phyloP scores from a whole-genome alignment of 2,329 filamentous ascomycete species.

The Pseudogymnoascus verrucosus region DNA sequence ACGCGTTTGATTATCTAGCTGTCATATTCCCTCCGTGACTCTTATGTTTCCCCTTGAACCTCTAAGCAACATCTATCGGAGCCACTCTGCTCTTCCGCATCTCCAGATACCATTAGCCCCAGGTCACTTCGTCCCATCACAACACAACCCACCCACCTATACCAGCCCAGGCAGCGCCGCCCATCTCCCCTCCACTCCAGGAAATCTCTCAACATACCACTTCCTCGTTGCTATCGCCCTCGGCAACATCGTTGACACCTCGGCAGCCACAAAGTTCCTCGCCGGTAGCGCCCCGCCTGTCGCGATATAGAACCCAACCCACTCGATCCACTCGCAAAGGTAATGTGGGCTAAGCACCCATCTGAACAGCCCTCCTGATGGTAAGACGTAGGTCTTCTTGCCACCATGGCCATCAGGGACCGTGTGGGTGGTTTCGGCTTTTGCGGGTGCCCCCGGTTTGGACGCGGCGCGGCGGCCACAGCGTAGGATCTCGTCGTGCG shows the following conservation, averaged over 20 bases:
- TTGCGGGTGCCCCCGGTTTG: constrained; percentile 20
- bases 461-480: constrained; percentile 70
- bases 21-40: background rate
- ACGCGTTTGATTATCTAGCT: background rate
- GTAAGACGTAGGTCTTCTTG: constrained; percentile 81
- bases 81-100: background rate
- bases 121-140: background rate
- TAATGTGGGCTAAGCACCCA: constrained; percentile 88
- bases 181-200: constrained; percentile 65
- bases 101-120: background rate
- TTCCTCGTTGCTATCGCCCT: constrained; percentile 69
- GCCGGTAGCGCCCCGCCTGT: constrained; percentile 62
- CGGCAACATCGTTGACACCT: constrained; percentile 83
- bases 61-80: background rate
- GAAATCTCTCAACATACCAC: constrained; percentile 89
- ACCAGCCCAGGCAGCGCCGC: constrained; percentile 55
- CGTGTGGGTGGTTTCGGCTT: constrained; percentile 40
- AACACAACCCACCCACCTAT: constrained; percentile 6
- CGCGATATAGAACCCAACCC: constrained; percentile 79
- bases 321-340: constrained; percentile 94
- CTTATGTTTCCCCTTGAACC: background rate
- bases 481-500: constrained; percentile 82
- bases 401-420: constrained; percentile 37
- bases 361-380: constrained; percentile 72
- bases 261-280: constrained; percentile 74